phyloP scores from a whole-genome alignment of 2,329 filamentous ascomycete species.

The Penicillium sp. region DNA sequence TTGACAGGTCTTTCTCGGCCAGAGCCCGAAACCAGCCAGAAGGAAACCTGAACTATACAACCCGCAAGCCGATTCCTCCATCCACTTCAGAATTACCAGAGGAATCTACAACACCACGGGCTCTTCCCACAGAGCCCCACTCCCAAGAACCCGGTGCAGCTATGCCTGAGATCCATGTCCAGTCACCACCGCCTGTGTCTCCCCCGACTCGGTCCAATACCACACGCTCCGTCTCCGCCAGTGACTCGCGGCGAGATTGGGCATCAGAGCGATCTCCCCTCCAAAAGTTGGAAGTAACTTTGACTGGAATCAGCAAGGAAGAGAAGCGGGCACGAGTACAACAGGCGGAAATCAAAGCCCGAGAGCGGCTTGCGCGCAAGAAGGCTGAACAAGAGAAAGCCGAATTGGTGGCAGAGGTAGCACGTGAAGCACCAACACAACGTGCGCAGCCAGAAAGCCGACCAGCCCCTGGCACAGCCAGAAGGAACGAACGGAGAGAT shows the following conservation, averaged over 20 bases:
- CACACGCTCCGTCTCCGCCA: conserved; percentile 23
- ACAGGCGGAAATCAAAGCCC: conserved; percentile 66
- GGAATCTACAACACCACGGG: conserved; percentile 17
- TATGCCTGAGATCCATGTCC: conserved; percentile 13
- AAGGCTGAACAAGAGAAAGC: conserved; percentile 20
- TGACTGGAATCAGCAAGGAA: conserved; percentile 90
- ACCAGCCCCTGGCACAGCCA: background rate
- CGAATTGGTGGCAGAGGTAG: conserved; percentile 1
- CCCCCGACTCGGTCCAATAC: conserved; percentile 28
- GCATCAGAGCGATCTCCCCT: conserved; percentile 80
- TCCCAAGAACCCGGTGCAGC: background rate
- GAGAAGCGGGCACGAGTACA: conserved; percentile 79
- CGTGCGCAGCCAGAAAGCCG: conserved; percentile 8
- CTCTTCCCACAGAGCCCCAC: conserved; percentile 10
- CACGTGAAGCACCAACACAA: conserved; percentile 5
- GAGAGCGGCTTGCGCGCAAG: conserved; percentile 44
- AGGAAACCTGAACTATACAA: conserved; percentile 15
- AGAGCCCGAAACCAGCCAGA: conserved; percentile 11
- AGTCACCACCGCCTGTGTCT: conserved; percentile 5
- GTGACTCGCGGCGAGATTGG: conserved; percentile 42
- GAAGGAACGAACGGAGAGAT: conserved; percentile 2
- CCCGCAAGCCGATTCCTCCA: conserved; percentile 7
- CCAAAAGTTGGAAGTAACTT: conserved; percentile 81
- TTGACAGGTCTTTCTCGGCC: conserved; percentile 14
- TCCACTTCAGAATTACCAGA: conserved; percentile 4